phyloP scores from a whole-genome alignment of 768 basidiomycete species.

The Lentinula edodes region DNA sequence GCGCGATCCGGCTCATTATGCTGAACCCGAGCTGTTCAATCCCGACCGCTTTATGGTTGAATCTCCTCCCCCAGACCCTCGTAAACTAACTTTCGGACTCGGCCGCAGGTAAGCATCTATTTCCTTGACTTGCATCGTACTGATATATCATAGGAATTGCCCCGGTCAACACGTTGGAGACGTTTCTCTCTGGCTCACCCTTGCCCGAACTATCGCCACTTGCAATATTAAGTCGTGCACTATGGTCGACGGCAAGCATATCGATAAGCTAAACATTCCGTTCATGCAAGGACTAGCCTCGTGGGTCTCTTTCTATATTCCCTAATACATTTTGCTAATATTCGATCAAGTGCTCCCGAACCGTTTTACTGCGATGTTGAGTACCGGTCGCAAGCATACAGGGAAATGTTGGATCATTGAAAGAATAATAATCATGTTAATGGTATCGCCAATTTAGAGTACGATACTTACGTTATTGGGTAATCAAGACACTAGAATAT shows the following conservation, averaged over 20 bases:
- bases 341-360: neutral
- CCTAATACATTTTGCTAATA: neutral
- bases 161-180: conserved; percentile 1
- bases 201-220: neutral
- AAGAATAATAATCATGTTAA: neutral
- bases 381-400: neutral
- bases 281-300: neutral
- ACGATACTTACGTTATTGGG: neutral
- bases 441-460: neutral
- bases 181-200: neutral
- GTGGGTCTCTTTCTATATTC: neutral
- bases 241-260: neutral
- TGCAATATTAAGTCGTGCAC: neutral
- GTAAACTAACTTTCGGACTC: conserved; percentile 8
- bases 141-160: neutral
- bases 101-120: conserved; percentile 6
- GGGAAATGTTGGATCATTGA: neutral
- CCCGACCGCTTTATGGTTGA: conserved; percentile 10
- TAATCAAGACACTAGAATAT: neutral
- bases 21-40: conserved; percentile 10
- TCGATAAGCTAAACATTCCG: neutral
- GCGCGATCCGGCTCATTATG: conserved; percentile 8
- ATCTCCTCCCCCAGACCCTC: conserved; percentile 2
- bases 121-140: neutral
- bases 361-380: neutral